phyloP scores from a whole-genome alignment of 2,329 filamentous ascomycete species.

The Chaetomiaceae sp. region DNA sequence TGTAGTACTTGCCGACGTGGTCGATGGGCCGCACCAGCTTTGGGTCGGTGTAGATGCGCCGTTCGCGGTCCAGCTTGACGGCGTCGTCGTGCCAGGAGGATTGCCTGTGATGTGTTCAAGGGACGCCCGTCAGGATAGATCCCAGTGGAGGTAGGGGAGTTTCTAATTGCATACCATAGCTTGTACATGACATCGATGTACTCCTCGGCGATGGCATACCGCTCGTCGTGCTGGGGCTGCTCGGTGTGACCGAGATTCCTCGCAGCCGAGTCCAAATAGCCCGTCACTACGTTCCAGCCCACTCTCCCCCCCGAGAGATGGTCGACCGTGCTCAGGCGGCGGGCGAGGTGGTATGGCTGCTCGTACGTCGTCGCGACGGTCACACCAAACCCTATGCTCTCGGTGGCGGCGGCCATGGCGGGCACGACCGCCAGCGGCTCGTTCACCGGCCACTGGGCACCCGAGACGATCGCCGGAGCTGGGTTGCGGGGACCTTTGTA shows the following conservation, averaged over 20 bases:
- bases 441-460: background rate
- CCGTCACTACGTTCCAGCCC: background rate
- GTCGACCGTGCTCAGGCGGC: background rate
- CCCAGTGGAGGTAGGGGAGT: background rate
- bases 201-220: constrained; percentile 1
- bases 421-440: background rate
- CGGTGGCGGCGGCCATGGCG: constrained; percentile 1
- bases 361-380: background rate
- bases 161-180: background rate
- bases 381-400: background rate
- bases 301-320: background rate
- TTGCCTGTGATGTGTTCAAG: background rate
- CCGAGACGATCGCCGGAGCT: background rate
- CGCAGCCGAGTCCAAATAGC: constrained; percentile 2
- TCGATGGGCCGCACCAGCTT: background rate
- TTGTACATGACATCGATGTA: constrained; percentile 4
- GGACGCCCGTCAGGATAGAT: too few species aligned
- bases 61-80: background rate
- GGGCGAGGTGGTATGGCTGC: constrained; percentile 2
- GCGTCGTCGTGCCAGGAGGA: constrained; percentile 1
- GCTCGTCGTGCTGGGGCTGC: constrained; percentile 2
- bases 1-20: background rate
- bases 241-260: background rate
- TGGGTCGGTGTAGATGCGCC: background rate
- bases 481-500: background rate